phyloP scores from a whole-genome alignment of 768 basidiomycete genomes.

The Boletus vermiculosoides region DNA sequence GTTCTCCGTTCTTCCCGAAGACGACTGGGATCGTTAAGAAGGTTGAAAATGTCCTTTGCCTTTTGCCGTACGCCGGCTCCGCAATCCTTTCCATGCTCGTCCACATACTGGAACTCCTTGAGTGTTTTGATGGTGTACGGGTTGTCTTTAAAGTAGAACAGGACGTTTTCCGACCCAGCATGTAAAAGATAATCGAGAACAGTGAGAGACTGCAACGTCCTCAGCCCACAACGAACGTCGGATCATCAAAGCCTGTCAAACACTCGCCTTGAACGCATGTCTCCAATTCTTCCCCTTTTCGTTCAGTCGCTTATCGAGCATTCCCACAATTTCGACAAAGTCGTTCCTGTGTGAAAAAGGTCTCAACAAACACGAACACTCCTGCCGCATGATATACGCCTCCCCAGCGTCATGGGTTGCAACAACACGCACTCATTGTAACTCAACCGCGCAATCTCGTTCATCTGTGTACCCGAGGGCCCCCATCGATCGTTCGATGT shows the following conservation, averaged over 20 bases:
- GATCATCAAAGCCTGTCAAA: not conserved
- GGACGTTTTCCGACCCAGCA: constrained; percentile 96
- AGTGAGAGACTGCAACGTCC: constrained; percentile 65
- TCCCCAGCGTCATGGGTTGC: not conserved
- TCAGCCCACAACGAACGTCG: constrained; percentile 8
- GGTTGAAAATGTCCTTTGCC: constrained; percentile 96
- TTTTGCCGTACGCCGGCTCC: constrained; percentile 98
- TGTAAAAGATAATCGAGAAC: constrained; percentile 95
- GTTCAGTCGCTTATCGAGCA: constrained; percentile 96
- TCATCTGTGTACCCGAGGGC: constrained; percentile 97
- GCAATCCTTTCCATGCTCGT: constrained; percentile 95
- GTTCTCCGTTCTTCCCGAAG: constrained; percentile 81
- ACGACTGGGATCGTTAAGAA: constrained; percentile 82
- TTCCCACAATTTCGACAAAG: constrained; percentile 99
- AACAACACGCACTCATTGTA: constrained; percentile 80
- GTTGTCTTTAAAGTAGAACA: constrained; percentile 97
- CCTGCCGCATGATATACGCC: not conserved
- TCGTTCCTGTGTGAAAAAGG: constrained; percentile 56
- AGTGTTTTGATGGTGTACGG: constrained; percentile 97
- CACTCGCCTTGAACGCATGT: constrained; percentile 91
- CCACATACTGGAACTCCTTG: constrained; percentile 96
- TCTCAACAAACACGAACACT: not conserved
- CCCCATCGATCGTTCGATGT: constrained; percentile 99
- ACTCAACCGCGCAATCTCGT: constrained; percentile 94
- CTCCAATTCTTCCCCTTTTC: constrained; percentile 99